These are phyloP conservation scores for Truncatella angustata DNA, from an alignment of 2,329 filamentous ascomycete species.

Conservation along the genomic window DNA sequence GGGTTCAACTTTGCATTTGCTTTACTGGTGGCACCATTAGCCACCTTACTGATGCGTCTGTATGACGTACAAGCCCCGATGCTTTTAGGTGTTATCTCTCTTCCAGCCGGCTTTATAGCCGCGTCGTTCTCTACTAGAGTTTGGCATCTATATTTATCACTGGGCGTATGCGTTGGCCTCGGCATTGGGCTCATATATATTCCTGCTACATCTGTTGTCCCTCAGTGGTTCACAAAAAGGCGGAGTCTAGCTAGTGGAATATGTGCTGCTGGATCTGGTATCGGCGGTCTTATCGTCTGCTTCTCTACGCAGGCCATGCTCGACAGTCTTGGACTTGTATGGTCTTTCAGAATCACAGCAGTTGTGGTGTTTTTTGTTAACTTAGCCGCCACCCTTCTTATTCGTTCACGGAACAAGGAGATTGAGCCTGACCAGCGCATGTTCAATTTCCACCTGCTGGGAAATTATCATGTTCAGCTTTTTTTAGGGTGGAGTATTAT, in stretches of 20 bases:
- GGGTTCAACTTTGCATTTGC: conserved; percentile 49
- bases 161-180: conserved; percentile 58
- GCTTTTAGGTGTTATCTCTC: neutral
- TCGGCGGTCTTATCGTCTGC: conserved; percentile 50
- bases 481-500: conserved; percentile 58
- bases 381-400: neutral
- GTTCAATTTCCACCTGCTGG: neutral
- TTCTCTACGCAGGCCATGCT: conserved; percentile 53
- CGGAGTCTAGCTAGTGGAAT: conserved; percentile 61
- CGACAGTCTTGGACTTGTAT: conserved; percentile 50
- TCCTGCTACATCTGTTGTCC: conserved; percentile 51
- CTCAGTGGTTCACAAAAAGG: conserved; percentile 62
- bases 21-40: conserved; percentile 39
- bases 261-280: conserved; percentile 54
- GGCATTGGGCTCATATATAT: conserved; percentile 63
- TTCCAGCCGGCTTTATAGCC: neutral
- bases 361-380: neutral
- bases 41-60: conserved; percentile 22
- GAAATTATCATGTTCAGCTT: conserved; percentile 51
- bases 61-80: conserved; percentile 37
- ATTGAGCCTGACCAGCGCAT: neutral
- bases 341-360: conserved; percentile 44
- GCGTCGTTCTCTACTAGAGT: neutral
- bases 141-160: conserved; percentile 26
- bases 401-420: neutral